phyloP scores from a whole-genome alignment of 2,329 filamentous ascomycete genomes.

The Anisogramma anomala region DNA sequence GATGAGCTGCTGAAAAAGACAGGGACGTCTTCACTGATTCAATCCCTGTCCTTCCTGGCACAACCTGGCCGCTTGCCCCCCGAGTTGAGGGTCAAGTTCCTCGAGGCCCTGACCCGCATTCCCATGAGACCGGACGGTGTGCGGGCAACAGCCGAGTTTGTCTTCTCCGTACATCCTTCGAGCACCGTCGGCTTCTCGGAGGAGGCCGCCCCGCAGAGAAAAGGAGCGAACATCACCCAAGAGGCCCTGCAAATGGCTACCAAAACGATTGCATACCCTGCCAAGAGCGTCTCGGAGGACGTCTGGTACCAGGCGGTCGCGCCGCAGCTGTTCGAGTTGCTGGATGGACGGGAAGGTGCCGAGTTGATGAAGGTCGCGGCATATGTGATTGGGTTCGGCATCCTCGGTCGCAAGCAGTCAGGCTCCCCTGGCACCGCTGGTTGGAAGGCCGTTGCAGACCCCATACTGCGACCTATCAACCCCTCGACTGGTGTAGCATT shows the following conservation, averaged over 20 bases:
- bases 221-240: conserved; percentile 53
- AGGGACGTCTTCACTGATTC: conserved; percentile 32
- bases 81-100: conserved; percentile 48
- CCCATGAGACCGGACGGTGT: conserved; percentile 54
- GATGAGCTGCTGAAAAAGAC: conserved; percentile 33
- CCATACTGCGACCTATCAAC: conserved; percentile 42
- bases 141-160: conserved; percentile 56
- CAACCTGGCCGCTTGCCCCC: conserved; percentile 46
- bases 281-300: conserved; percentile 39
- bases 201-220: conserved; percentile 35
- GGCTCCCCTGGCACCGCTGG: conserved; percentile 52
- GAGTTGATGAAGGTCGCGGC: conserved; percentile 48
- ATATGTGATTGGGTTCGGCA: conserved; percentile 54
- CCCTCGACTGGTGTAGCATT: conserved; percentile 20
- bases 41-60: conserved; percentile 50
- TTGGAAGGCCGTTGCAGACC: conserved; percentile 50
- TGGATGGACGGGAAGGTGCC: conserved; percentile 48
- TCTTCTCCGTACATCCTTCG: conserved; percentile 56
- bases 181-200: conserved; percentile 30
- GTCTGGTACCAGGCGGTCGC: conserved; percentile 50
- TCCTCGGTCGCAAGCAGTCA: conserved; percentile 50
- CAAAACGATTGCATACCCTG: conserved; percentile 48
- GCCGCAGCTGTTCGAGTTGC: conserved; percentile 47
- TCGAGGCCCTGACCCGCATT: conserved; percentile 46
- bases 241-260: conserved; percentile 56